Evolutionary conservation across 768 basidiomycete species (phyloP).

Genomic region (Polyporus arcularius): DNA sequence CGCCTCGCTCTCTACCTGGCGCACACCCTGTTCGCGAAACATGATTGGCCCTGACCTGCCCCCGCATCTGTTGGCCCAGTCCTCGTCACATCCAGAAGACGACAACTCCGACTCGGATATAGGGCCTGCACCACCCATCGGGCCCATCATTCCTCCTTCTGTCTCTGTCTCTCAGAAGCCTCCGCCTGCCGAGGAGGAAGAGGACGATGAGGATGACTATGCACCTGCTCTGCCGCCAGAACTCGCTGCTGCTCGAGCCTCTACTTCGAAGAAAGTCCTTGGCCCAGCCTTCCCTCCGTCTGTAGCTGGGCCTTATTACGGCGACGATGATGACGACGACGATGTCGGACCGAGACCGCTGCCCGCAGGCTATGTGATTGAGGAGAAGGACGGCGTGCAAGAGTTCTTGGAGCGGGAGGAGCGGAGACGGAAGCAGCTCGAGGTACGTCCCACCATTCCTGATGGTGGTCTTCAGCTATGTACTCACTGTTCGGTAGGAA

Average conservation of each 20-base stretch:
- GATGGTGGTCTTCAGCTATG: background rate
- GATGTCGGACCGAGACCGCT: slow-evolving; percentile 86
- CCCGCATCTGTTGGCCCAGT: slow-evolving; percentile 13
- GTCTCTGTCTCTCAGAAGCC: background rate
- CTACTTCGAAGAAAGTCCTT: slow-evolving; percentile 37
- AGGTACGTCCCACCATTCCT: slow-evolving; percentile 41
- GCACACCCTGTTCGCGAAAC: background rate
- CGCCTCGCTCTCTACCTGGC: background rate
- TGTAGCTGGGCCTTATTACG: slow-evolving; percentile 26
- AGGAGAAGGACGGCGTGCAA: slow-evolving; percentile 64
- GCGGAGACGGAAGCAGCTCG: slow-evolving; percentile 65
- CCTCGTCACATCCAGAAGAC: background rate
- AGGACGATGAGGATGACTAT: slow-evolving; percentile 69
- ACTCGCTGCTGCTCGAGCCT: slow-evolving; percentile 46
- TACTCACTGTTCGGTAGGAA: slow-evolving; percentile 46
- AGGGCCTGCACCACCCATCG: slow-evolving; percentile 19
- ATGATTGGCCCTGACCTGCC: slow-evolving; percentile 34
- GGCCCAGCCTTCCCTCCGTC: slow-evolving; percentile 56
- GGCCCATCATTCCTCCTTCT: slow-evolving; percentile 26
- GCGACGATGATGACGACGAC: slow-evolving; percentile 57
- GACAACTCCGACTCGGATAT: slow-evolving; percentile 6
- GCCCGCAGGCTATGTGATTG: slow-evolving; percentile 43
- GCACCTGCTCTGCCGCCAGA: slow-evolving; percentile 77
- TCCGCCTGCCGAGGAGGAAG: slow-evolving; percentile 39
- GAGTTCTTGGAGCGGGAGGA: slow-evolving; percentile 89